Percentiles rank a stretch among this genome's conserved stretches.
These are phyloP conservation scores for Aspergillus hiratsukae DNA, from an alignment of 2,329 filamentous ascomycete species.

Conservation along the genomic window DNA sequence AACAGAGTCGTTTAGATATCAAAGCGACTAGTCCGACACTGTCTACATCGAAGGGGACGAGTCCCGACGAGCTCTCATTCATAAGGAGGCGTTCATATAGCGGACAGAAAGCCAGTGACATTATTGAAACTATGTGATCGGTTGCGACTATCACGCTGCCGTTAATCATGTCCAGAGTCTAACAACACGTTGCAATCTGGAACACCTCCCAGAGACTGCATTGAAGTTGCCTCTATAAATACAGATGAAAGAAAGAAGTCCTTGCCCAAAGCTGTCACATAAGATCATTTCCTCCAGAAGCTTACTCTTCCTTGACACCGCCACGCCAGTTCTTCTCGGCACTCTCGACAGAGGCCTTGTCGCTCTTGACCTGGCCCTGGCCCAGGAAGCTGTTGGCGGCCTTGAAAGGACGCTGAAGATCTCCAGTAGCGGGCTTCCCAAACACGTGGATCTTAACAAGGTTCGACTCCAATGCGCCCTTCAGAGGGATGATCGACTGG, in stretches of 20 bases:
- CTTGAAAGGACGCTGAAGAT: slow-evolving; percentile 97
- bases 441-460: slow-evolving; percentile 93
- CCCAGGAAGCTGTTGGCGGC: slow-evolving; percentile 74
- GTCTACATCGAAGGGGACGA: too few species aligned
- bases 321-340: slow-evolving; percentile 48
- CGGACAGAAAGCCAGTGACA: not conserved
- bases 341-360: slow-evolving; percentile 68
- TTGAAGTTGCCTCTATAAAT: slow-evolving; percentile 14
- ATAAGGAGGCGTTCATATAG: too few species aligned
- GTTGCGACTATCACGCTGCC: not conserved
- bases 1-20: too few species aligned
- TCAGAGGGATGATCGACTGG: slow-evolving; percentile 97
- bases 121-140: not conserved
- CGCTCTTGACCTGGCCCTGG: slow-evolving; percentile 70
- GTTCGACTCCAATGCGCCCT: slow-evolving; percentile 92
- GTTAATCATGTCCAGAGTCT: not conserved
- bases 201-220: slow-evolving; percentile 1
- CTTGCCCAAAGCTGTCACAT: not conserved
- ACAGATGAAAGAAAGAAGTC: slow-evolving; percentile 9
- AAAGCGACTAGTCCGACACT: too few species aligned
- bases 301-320: slow-evolving; percentile 49
- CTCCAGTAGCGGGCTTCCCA: slow-evolving; percentile 78
- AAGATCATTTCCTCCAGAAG: not conserved
- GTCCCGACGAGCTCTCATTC: too few species aligned
- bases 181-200: not conserved